Evolutionary conservation across 2,329 filamentous ascomycete genomes (phyloP).

Genomic region (Neodidymelliopsis sp.): DNA sequence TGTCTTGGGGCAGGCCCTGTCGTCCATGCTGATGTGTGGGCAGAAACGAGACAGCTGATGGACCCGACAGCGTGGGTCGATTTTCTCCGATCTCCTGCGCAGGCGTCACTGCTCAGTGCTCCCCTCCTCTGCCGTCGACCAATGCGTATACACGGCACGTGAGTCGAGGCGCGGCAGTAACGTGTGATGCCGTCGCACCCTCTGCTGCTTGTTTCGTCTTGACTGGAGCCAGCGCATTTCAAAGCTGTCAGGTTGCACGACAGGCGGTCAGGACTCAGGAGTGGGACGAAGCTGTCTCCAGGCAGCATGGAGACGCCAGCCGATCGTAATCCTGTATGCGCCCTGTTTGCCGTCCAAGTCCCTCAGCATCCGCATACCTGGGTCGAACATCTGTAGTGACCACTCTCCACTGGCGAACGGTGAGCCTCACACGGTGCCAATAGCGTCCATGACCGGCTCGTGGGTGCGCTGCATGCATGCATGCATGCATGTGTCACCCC

Average conservation of each 20-base stretch:
- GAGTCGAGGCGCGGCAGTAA: conserved; percentile 23
- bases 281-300: conserved; percentile 14
- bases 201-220: conserved; percentile 27
- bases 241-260: conserved; percentile 28
- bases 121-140: conserved; percentile 18
- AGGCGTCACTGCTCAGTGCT: conserved; percentile 22
- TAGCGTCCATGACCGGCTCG: conserved; percentile 2
- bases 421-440: conserved; percentile 7
- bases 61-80: conserved; percentile 31
- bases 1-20: conserved; percentile 13
- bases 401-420: conserved; percentile 1
- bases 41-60: conserved; percentile 22
- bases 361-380: conserved; percentile 22
- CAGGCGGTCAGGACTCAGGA: conserved; percentile 25
- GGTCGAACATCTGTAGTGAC: conserved; percentile 14
- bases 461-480: conserved; percentile 11
- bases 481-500: conserved; percentile 8
- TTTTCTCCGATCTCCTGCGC: conserved; percentile 34
- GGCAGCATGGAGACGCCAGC: conserved; percentile 15
- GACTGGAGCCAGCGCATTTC: conserved; percentile 44
- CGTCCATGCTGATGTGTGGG: neutral
- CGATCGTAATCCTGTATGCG: conserved; percentile 17
- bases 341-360: conserved; percentile 7
- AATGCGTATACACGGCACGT: conserved; percentile 21
- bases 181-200: conserved; percentile 24